Evolutionary conservation across 495 filamentous ascomycete species (phyloP).

Genomic region (Baudoinia panamericana): DNA sequence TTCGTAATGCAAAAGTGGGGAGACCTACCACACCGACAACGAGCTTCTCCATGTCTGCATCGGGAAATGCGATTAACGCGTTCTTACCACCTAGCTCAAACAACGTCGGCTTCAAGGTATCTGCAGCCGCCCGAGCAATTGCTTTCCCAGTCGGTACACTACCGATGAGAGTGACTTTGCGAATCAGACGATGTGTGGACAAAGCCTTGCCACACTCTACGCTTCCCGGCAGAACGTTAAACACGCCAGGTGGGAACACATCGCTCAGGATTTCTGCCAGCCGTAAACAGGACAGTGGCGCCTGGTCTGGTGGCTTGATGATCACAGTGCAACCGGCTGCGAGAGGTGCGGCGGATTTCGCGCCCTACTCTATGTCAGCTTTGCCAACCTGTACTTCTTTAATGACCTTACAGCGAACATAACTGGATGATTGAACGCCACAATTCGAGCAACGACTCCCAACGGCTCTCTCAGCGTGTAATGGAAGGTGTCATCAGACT

Average conservation of each 20-base stretch:
- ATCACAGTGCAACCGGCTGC: constrained; percentile 64
- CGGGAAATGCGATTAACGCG: constrained; percentile 73
- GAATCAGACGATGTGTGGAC: constrained; percentile 58
- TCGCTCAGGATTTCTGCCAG: constrained; percentile 71
- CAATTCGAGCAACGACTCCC: constrained; percentile 43
- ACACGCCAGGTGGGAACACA: constrained; percentile 84
- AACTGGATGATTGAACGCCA: constrained; percentile 23
- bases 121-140: constrained; percentile 80
- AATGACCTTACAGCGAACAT: constrained; percentile 23
- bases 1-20: too few relatives aligned
- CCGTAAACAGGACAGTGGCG: constrained; percentile 72
- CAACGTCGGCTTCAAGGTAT: constrained; percentile 83
- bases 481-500: constrained; percentile 14
- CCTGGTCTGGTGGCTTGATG: constrained; percentile 88
- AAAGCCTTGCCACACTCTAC: constrained; percentile 62
- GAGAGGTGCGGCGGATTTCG: constrained; percentile 23
- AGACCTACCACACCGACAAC: constrained; percentile 35
- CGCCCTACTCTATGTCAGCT: too few relatives aligned
- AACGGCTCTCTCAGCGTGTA: constrained; percentile 83
- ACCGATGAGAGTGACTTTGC: constrained; percentile 89
- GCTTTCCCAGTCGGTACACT: constrained; percentile 69
- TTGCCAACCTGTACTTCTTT: too few relatives aligned
- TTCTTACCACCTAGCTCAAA: constrained; percentile 87
- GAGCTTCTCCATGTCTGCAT: constrained; percentile 76
- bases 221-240: constrained; percentile 82